Evolutionary conservation across 2,329 filamentous ascomycete genomes (phyloP), one percentile per base, ranked within the genome.

Genomic region (Fusarium napiforme): DNA sequence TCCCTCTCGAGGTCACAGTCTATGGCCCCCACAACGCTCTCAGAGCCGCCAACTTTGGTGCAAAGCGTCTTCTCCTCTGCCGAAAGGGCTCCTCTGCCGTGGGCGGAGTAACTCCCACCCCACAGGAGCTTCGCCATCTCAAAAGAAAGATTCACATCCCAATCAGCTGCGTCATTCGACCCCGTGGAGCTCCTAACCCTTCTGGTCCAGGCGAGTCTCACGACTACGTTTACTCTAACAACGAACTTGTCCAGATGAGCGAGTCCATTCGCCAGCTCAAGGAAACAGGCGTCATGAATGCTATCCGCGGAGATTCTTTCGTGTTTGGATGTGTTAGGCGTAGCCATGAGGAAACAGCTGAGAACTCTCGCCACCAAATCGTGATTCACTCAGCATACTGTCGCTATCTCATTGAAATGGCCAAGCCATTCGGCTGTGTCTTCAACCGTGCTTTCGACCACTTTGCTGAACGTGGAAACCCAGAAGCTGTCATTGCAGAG

Each of bases 381-480:
- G 69, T 52, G 21, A 67, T 89, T n/a, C 84, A 90, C 71, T 70
- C 74, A 11, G 71, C 77, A n/a, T 75, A 81, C 49, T 87, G 85
- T 75, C 59, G 39, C 5, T 70, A 73, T 58, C 83, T 90, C 8
- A 80, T 88, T 2, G 45, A 73, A 5, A 77, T 81, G 19, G 85
- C 87, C 0, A 75, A 69, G 11, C 86, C 85, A 4, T 83, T 83
- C 37, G 78, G 78, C 21, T 86, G 85, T 70, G 83, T 88, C n/a
- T 87, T 90, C 69, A 88, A 89, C 78, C 85, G 88, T 21, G 88
- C 88, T 5, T 88, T 89, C 65, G 88, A 90, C 74, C 80, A 83
- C 23, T 79, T 89, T 16, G 73, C 87, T 7, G 78, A 68, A 9
- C 57, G 66, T 15, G 52, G 72, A 39, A 64, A 72, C 14, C 69